phyloP scores from a whole-genome alignment of 805 yeast genomes.

The Starmerella davenportii region DNA sequence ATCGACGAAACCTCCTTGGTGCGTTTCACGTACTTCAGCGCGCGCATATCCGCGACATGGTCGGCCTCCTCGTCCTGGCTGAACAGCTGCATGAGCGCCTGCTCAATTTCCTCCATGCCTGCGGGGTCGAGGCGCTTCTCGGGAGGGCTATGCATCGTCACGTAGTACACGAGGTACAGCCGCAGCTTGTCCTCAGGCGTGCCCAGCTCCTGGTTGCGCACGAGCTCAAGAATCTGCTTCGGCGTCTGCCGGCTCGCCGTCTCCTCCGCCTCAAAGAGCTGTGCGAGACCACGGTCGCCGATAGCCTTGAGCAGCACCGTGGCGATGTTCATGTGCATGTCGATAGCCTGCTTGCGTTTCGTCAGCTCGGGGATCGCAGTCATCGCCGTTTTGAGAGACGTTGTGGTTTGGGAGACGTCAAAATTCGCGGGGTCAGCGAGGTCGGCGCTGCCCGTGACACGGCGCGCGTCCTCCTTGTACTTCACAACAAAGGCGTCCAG shows the following conservation, averaged over 20 bases:
- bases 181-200: conserved; percentile 57
- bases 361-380: conserved; percentile 85
- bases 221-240: conserved; percentile 35
- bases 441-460: conserved; percentile 49
- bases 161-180: conserved; percentile 63
- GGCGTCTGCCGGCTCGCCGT: conserved; percentile 34
- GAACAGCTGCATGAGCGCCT: conserved; percentile 26
- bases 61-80: neutral
- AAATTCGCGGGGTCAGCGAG: conserved; percentile 41
- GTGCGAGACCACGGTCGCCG: conserved; percentile 73
- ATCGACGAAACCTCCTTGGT: conserved; percentile 57
- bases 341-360: conserved; percentile 69
- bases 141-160: conserved; percentile 23
- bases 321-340: conserved; percentile 91
- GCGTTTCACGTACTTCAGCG: conserved; percentile 59
- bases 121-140: conserved; percentile 24
- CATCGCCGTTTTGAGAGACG: conserved; percentile 65
- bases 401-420: conserved; percentile 61
- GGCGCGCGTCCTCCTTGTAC: conserved; percentile 77
- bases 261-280: conserved; percentile 88
- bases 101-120: conserved; percentile 47
- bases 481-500: conserved; percentile 67
- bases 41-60: conserved; percentile 19
- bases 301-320: conserved; percentile 67
- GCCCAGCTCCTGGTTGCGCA: conserved; percentile 41